Percentiles rank a stretch among this genome's conserved stretches.
These are phyloP conservation scores for Posidonia oceanica DNA, from an alignment of 116 monocot genomes.

Conservation along the genomic window DNA sequence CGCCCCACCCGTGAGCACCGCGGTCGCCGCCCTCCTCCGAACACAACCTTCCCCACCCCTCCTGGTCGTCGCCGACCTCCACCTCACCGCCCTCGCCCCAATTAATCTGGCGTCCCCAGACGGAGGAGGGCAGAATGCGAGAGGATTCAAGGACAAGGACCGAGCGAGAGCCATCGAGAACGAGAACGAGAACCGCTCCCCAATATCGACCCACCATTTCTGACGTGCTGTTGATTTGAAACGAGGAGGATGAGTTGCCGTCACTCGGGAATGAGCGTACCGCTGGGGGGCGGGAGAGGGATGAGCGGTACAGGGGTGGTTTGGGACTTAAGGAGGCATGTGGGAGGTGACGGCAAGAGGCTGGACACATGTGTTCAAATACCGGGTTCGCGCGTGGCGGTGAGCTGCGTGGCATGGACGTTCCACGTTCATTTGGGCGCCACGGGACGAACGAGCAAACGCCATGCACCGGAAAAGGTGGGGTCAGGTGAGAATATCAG, in stretches of 20 bases:
- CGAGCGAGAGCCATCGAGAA: conserved; percentile 4
- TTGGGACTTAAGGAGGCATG: no score
- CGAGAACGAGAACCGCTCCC: background rate
- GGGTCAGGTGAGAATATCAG: no score
- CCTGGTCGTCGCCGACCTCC: background rate
- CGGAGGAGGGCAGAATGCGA: conserved; percentile 4
- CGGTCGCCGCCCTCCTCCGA: background rate
- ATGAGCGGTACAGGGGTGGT: background rate
- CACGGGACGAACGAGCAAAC: no score
- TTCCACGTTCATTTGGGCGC: background rate
- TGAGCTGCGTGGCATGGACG: background rate
- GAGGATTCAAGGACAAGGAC: background rate
- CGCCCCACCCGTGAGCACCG: background rate
- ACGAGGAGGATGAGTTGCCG: background rate
- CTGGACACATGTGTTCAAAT: no score
- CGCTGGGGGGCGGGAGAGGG: background rate
- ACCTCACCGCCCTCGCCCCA: background rate
- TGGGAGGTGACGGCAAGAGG: background rate
- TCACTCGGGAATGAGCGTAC: background rate
- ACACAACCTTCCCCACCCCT: no score
- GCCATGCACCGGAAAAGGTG: no score
- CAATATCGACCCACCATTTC: background rate
- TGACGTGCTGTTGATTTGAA: background rate
- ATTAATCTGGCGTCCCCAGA: background rate
- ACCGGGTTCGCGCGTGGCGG: no score